These are phyloP conservation scores for Coccinonectria pachysandricola DNA, from an alignment of 2,329 filamentous ascomycete genomes.

Conservation along the genomic window DNA sequence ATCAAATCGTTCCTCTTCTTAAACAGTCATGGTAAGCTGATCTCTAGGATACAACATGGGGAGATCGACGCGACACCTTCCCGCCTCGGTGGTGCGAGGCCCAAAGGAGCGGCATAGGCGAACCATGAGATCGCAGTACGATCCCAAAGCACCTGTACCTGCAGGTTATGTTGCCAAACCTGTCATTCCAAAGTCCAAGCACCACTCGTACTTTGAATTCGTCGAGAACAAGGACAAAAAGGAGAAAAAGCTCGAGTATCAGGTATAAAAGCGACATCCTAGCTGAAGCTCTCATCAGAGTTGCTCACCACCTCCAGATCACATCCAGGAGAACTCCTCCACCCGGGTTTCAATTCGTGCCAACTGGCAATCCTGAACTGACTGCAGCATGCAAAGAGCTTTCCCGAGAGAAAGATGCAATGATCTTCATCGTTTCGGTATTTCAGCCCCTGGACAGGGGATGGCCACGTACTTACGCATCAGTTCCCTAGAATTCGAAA, in stretches of 20 bases:
- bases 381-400: slow-evolving; percentile 54
- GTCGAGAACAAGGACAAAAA: slow-evolving; percentile 55
- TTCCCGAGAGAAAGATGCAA: slow-evolving; percentile 49
- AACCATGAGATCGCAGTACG: slow-evolving; percentile 22
- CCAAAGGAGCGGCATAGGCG: slow-evolving; percentile 27
- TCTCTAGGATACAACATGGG: slow-evolving; percentile 22
- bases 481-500: slow-evolving; percentile 19
- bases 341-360: slow-evolving; percentile 52
- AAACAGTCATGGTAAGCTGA: slow-evolving; percentile 21
- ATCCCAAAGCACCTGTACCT: slow-evolving; percentile 24
- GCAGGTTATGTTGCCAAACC: slow-evolving; percentile 28
- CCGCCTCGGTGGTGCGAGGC: slow-evolving; percentile 20
- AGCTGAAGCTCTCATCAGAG: slow-evolving; percentile 9
- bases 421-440: slow-evolving; percentile 60
- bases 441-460: background rate
- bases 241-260: slow-evolving; percentile 51
- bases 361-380: slow-evolving; percentile 50
- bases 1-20: slow-evolving; percentile 5
- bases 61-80: slow-evolving; percentile 25
- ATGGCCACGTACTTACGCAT: slow-evolving; percentile 6
- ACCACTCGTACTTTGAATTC: slow-evolving; percentile 54
- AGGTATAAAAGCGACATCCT: slow-evolving; percentile 36
- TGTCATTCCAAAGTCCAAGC: slow-evolving; percentile 37
- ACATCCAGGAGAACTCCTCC: slow-evolving; percentile 42
- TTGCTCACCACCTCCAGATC: slow-evolving; percentile 32